Evolutionary conservation across 805 yeast genomes (phyloP), one percentile per base, ranked within the genome.

Genomic region (Ascoidea tarda): DNA sequence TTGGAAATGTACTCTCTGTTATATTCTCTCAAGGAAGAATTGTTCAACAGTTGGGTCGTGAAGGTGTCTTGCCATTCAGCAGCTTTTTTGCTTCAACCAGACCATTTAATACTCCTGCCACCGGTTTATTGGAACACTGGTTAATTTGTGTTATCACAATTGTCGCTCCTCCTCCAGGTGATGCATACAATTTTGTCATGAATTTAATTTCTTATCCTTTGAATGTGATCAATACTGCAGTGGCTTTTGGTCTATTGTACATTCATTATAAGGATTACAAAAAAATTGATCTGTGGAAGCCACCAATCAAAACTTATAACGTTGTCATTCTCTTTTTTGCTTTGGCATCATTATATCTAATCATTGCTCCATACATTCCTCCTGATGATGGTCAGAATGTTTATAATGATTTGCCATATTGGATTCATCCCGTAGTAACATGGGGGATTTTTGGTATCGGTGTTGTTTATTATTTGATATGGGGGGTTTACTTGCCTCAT

Each of bases 101-200:
- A 62, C 95, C 95, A 5, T 83, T 84, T 66, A 76, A 76, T 59
- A 73, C 93, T 2, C 95, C 95, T 48, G 66, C 78, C 57, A 77
- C 80, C 47, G 95, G 91, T 51, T 69, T 87, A 51, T 72, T 81
- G 59, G 84, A 84, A 65, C 95, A 87, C 63, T 86, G 87, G 78
- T 65, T 82, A 49, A 82, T 86, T 16, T 84, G 90, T 69, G 67
- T 83, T 46, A 72, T 87, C 51, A 81, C 88, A 50, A 78, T 87
- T 55, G 62, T 85, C 49, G 93, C 91, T 4, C 87, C 87, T 47
- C 91, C 93, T 16, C 86, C 90, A 32, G 95, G 93, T 53, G 95
- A 86, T 63, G 95, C 95, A 49, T 87, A 85, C 70, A 83, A 84
- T 66, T 84, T 87, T 64, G 79, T 87, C 59, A 65, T 84, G 66